These are phyloP conservation scores for Scutellaria minor DNA, from an alignment of 257 asterid species.

Conservation along the genomic window DNA sequence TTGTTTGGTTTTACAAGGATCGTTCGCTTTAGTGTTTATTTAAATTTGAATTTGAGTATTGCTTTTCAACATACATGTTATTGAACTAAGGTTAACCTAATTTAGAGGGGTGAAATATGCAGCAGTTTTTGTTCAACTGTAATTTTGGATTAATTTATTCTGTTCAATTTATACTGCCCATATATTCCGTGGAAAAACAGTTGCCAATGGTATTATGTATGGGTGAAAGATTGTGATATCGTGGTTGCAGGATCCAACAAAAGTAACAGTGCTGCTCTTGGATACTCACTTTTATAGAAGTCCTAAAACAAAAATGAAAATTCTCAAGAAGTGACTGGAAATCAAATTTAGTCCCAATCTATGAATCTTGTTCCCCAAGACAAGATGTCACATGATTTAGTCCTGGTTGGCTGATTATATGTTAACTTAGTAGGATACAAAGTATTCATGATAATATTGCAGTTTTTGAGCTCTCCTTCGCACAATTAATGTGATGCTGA, in stretches of 20 bases:
- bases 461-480: neutral
- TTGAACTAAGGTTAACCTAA: neutral
- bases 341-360: no score
- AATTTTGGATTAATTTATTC: neutral
- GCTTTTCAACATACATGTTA: neutral
- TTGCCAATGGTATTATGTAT: neutral
- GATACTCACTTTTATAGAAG: neutral
- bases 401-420: constrained; percentile 9
- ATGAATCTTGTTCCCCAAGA: neutral
- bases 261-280: neutral
- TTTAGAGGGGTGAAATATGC: neutral
- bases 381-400: neutral
- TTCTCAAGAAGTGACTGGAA: constrained; percentile 2
- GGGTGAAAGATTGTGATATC: neutral
- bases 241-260: neutral
- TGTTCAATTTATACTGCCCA: constrained; percentile 17
- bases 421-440: neutral
- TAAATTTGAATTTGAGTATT: constrained; percentile 6
- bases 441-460: neutral
- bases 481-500: constrained; percentile 9
- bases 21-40: neutral
- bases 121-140: neutral
- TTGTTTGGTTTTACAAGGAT: neutral
- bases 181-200: neutral
- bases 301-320: neutral